Conservation (phyloP, 768 basidiomycete genomes). For the Panellus pusillus region DNA sequence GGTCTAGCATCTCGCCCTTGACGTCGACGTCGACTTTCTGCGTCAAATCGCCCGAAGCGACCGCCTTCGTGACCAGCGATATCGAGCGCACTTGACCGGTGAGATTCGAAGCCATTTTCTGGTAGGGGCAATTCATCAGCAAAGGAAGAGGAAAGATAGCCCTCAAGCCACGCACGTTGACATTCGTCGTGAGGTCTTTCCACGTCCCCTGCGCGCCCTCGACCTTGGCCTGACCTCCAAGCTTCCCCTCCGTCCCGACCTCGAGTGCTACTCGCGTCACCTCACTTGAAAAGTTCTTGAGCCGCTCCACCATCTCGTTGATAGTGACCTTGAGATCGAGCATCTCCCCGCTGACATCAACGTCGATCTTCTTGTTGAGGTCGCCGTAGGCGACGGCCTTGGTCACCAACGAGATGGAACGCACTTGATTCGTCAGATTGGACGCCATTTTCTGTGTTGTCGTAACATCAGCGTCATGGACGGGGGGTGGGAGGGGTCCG, state of each 20-base stretch:
- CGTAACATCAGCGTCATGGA: not conserved
- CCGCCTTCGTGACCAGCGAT: slow-evolving; percentile 73
- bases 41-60: slow-evolving; percentile 70
- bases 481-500: too few species aligned
- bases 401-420: slow-evolving; percentile 56
- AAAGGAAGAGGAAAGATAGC: not conserved
- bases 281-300: slow-evolving; percentile 1
- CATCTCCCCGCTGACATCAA: slow-evolving; percentile 89
- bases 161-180: not conserved
- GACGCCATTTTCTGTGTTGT: not conserved
- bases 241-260: not conserved
- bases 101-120: slow-evolving; percentile 41
- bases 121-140: not conserved
- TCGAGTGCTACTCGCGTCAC: not conserved
- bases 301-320: slow-evolving; percentile 8
- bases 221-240: not conserved
- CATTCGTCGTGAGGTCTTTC: slow-evolving; percentile 24
- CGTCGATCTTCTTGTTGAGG: slow-evolving; percentile 86
- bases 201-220: not conserved
- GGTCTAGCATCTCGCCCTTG: slow-evolving; percentile 77
- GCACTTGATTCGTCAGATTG: slow-evolving; percentile 15
- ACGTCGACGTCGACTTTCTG: slow-evolving; percentile 79
- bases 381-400: slow-evolving; percentile 86
- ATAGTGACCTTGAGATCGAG: slow-evolving; percentile 55
- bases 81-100: slow-evolving; percentile 78